phyloP scores from a whole-genome alignment of 768 basidiomycete genomes.

The Phylloporus arenicola region DNA sequence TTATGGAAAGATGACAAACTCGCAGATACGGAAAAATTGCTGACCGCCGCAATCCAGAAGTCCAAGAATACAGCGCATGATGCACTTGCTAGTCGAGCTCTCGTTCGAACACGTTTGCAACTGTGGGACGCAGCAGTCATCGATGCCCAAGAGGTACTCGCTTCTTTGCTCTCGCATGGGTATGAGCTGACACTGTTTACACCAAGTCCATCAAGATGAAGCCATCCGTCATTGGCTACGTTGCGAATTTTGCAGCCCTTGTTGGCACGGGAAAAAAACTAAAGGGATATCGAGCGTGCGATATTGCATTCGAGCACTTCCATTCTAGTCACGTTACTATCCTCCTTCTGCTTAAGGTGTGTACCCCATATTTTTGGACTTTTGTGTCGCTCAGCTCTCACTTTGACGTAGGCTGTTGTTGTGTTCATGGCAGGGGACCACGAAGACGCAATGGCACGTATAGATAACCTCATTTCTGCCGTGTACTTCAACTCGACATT shows the following conservation, averaged over 20 bases:
- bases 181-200: background rate
- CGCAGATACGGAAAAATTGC: background rate
- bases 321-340: background rate
- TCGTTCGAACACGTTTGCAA: background rate
- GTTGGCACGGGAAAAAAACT: no score
- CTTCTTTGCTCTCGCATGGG: background rate
- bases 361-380: no score
- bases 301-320: background rate
- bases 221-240: background rate
- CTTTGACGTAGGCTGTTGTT: no score
- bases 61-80: background rate
- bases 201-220: background rate
- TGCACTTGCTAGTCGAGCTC: background rate
- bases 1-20: background rate
- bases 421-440: no score
- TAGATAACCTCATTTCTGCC: no score
- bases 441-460: no score
- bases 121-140: background rate
- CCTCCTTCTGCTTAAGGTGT: no score
- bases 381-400: no score
- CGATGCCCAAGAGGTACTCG: background rate
- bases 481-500: no score
- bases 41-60: background rate
- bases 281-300: no score
- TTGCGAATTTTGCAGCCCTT: no score